A percentile compares a stretch with the other conserved stretches of the same genome.
Evolutionary conservation across 352 stramenopile species (phyloP).

Genomic region (Pythium brassicae): DNA sequence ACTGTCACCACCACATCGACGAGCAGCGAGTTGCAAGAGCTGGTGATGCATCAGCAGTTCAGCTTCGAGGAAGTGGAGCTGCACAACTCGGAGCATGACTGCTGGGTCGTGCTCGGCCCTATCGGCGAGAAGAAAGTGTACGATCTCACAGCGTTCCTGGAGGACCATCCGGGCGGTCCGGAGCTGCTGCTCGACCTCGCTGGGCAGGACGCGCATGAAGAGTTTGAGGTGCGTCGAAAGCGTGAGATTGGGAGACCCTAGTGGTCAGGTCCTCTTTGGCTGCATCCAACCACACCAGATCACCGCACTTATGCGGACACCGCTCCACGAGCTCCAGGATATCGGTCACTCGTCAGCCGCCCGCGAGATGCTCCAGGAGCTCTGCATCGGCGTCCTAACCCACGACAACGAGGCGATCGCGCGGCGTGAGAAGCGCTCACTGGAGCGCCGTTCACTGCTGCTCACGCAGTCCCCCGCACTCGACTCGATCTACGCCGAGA

Average conservation of each 20-base stretch:
- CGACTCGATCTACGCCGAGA: background rate
- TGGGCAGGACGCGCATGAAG: conserved; percentile 75
- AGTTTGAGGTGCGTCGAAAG: conserved; percentile 46
- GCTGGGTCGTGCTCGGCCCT: conserved; percentile 41
- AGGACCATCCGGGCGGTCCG: conserved; percentile 92
- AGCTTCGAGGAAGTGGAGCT: conserved; percentile 83
- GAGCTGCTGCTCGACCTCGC: conserved; percentile 90
- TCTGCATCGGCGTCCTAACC: conserved; percentile 80
- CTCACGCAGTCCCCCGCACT: conserved; percentile 14
- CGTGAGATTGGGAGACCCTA: too few relatives aligned
- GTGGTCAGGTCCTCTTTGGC: background rate
- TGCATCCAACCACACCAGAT: background rate
- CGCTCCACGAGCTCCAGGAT: conserved; percentile 38
- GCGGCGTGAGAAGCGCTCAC: conserved; percentile 12
- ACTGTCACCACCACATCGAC: too few relatives aligned
- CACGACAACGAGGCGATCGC: conserved; percentile 16
- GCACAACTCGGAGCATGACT: conserved; percentile 35
- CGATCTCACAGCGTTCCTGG: conserved; percentile 92
- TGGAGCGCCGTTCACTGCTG: conserved; percentile 25
- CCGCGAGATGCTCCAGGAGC: conserved; percentile 82
- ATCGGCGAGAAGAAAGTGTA: conserved; percentile 83
- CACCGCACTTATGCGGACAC: too few relatives aligned
- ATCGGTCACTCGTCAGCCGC: conserved; percentile 91
- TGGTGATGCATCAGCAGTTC: conserved; percentile 38
- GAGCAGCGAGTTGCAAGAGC: background rate